Conservation (phyloP, 2,329 filamentous ascomycete genomes). For the Arthrinium phaeospermum region DNA sequence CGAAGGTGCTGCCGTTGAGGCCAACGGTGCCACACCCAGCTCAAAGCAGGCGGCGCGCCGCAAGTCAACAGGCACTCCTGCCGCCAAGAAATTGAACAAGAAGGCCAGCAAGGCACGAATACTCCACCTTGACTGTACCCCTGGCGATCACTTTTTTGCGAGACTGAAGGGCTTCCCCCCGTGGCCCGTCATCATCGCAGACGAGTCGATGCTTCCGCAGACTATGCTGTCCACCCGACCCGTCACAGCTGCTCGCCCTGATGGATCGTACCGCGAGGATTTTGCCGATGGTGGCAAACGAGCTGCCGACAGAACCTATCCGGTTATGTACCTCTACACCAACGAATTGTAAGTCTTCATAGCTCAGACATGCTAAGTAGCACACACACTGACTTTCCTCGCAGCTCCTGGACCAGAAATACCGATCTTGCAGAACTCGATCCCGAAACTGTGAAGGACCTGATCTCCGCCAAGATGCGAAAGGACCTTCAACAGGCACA, state of each 20-base stretch:
- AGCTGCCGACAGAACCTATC: slow-evolving; percentile 82
- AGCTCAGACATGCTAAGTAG: background rate
- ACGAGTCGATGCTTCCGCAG: slow-evolving; percentile 90
- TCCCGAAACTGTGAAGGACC: slow-evolving; percentile 70
- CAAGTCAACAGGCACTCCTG: slow-evolving; percentile 72
- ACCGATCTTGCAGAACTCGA: slow-evolving; percentile 80
- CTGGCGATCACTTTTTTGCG: slow-evolving; percentile 90
- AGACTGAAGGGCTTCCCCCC: slow-evolving; percentile 93
- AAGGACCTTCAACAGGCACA: slow-evolving; percentile 83
- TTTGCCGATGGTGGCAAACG: slow-evolving; percentile 89
- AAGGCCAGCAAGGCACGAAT: slow-evolving; percentile 80
- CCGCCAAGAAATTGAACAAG: slow-evolving; percentile 80
- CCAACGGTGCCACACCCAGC: slow-evolving; percentile 27
- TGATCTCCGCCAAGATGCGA: slow-evolving; percentile 76
- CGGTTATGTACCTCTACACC: slow-evolving; percentile 92
- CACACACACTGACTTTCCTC: background rate
- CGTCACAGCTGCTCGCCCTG: slow-evolving; percentile 79
- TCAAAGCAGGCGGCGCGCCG: slow-evolving; percentile 53
- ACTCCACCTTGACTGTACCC: slow-evolving; percentile 78
- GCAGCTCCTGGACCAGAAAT: slow-evolving; percentile 90
- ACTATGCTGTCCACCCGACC: slow-evolving; percentile 79
- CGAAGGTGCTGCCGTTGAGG: slow-evolving; percentile 25
- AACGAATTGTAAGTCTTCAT: slow-evolving; percentile 88
- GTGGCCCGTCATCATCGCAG: slow-evolving; percentile 93
- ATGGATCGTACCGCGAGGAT: slow-evolving; percentile 87